These are phyloP conservation scores for Pseudogymnoascus verrucosus DNA, from an alignment of 2,329 filamentous ascomycete genomes.

Conservation along the genomic window DNA sequence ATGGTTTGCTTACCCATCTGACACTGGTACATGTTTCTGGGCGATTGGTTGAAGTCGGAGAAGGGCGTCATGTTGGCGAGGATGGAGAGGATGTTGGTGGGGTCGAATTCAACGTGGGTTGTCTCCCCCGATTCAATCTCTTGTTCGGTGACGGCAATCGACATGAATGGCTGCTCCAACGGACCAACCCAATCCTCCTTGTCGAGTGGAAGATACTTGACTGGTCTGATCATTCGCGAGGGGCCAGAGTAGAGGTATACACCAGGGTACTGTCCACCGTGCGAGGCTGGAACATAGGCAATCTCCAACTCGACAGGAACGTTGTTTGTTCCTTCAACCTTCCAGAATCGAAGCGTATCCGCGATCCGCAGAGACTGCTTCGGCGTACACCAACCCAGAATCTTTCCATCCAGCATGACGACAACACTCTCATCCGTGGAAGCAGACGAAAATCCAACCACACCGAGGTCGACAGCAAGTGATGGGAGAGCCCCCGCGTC, in stretches of 20 bases:
- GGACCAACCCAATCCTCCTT: slow-evolving; percentile 85
- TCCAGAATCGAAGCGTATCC: slow-evolving; percentile 88
- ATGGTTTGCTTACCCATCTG: slow-evolving; percentile 99
- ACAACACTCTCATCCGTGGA: slow-evolving; percentile 76
- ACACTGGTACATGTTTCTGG: slow-evolving; percentile 98
- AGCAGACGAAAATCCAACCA: slow-evolving; percentile 67
- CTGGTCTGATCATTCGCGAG: slow-evolving; percentile 80
- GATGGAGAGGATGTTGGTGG: slow-evolving; percentile 95
- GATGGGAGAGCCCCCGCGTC: slow-evolving; percentile 69
- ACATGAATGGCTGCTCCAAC: slow-evolving; percentile 97
- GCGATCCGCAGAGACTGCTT: slow-evolving; percentile 73
- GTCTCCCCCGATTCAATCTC: slow-evolving; percentile 84
- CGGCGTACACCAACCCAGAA: slow-evolving; percentile 85
- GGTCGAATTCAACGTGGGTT: slow-evolving; percentile 88
- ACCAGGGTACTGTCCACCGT: slow-evolving; percentile 90
- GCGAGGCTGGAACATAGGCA: slow-evolving; percentile 80
- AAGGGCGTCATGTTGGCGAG: slow-evolving; percentile 98
- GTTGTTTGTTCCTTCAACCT: slow-evolving; percentile 75
- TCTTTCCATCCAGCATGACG: slow-evolving; percentile 81
- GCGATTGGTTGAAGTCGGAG: slow-evolving; percentile 97
- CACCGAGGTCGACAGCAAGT: slow-evolving; percentile 70
- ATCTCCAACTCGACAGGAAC: slow-evolving; percentile 83
- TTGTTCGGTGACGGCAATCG: slow-evolving; percentile 81
- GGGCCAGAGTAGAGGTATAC: slow-evolving; percentile 86
- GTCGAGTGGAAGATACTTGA: slow-evolving; percentile 83